Base-by-base conservation (phyloP, 805 yeast species). In the Candida coquimbonensis region DNA sequence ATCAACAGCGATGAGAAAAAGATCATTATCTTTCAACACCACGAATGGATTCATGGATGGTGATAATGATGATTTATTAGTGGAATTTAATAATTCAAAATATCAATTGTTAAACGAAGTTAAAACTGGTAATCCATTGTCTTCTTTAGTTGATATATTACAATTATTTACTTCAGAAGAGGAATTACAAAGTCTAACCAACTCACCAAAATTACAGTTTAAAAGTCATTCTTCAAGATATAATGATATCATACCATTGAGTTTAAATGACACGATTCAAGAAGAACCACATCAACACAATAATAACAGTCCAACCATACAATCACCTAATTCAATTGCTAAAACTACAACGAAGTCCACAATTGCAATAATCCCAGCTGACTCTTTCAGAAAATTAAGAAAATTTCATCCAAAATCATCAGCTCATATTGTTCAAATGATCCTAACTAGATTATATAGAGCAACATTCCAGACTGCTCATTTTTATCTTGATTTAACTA, bases 401-500 rank as follows among this genome's bases (percentile, higher is more conserved):
- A 60, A 69, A 29, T 85, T 81, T 54, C 87, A 81, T 59, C 98
- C 98, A 7, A 78, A 85, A 51, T 87, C 96, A 1, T 83, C 96
- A 0, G 87, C 96, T 0, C 96, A 90, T 62, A 90, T 93, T 29
- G 91, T 91, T 13, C 96, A 95, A 55, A 89, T 91, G 78, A 87
- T 91, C 24, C 67, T 91, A 46, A 83, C 95, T 1, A 75, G 96
- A 50, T 72, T 93, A 44, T 87, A 88, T 60, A 77, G 95, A 53
- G 96, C 93, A 9, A 91, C 98, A 0, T 81, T 91, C 63, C 90
- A 87, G 58, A 87, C 97, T 0, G 87, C 93, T 9, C 93, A 90
- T 61, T 75, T 78, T 50, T 93, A 91, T 61, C 69, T 91, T 41
- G 96, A 96, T 0, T 66, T 91, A 21, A 88, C 97, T 0, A 69